phyloP scores from a whole-genome alignment of 306 rosid genomes.

The Vigna trinervia region DNA sequence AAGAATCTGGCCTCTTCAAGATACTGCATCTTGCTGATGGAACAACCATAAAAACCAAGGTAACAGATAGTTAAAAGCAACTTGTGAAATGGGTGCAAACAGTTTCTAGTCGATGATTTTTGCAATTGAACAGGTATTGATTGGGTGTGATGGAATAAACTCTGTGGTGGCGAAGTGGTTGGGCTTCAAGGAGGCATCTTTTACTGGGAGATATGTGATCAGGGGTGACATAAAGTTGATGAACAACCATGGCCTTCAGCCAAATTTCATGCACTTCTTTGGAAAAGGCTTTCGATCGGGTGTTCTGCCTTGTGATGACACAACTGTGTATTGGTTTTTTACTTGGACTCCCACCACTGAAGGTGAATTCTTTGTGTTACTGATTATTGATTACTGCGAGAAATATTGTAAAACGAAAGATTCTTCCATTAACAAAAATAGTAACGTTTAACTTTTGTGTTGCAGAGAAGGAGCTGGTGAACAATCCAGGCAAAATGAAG shows the following conservation, averaged over 20 bases:
- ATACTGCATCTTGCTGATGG: slow-evolving; percentile 74
- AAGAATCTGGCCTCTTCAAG: slow-evolving; percentile 63
- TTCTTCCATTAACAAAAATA: too few relatives aligned
- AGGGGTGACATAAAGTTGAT: slow-evolving; percentile 52
- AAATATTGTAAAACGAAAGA: too few relatives aligned
- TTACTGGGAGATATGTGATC: slow-evolving; percentile 56
- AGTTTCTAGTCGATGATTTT: not conserved
- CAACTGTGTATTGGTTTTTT: slow-evolving; percentile 60
- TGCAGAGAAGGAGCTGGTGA: slow-evolving; percentile 52
- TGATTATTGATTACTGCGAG: not conserved
- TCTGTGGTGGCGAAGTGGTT: slow-evolving; percentile 73
- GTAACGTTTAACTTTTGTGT: too few relatives aligned
- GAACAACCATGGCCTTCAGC: slow-evolving; percentile 49
- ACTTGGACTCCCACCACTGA: slow-evolving; percentile 61
- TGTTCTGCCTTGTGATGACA: slow-evolving; percentile 54
- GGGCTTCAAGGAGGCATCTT: slow-evolving; percentile 55
- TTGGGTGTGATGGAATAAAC: slow-evolving; percentile 85
- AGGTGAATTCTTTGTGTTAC: slow-evolving; percentile 50
- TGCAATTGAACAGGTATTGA: slow-evolving; percentile 55
- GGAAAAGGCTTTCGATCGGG: slow-evolving; percentile 67
- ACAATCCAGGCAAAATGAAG: slow-evolving; percentile 49
- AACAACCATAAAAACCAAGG: slow-evolving; percentile 63
- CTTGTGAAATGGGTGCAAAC: not conserved
- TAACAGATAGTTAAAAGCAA: slow-evolving; percentile 1
- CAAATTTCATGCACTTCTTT: slow-evolving; percentile 48